phyloP scores from a whole-genome alignment of 176 grass and related monocot species.

The Sorghum bicolor region DNA sequence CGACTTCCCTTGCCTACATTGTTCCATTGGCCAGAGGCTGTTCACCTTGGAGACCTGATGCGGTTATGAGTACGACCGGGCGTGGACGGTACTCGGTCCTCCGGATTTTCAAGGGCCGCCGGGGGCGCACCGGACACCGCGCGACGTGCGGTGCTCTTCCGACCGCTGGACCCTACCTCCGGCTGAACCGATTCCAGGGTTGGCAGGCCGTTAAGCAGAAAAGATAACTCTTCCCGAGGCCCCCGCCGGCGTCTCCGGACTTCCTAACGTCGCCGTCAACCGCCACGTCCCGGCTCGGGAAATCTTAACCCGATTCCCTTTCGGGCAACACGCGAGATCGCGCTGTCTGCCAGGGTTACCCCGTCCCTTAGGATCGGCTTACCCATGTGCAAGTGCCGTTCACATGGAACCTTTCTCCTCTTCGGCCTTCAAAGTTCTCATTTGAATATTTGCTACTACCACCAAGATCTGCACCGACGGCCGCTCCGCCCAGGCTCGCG shows the following conservation, averaged over 20 bases:
- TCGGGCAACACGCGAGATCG: too few relatives aligned
- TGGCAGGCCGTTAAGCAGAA: slow-evolving; percentile 28
- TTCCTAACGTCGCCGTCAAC: slow-evolving; percentile 63
- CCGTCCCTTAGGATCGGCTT: slow-evolving; percentile 43
- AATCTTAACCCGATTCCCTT: slow-evolving; percentile 68
- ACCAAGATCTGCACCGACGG: slow-evolving; percentile 48
- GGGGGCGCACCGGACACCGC: slow-evolving; percentile 60
- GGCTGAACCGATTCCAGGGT: slow-evolving; percentile 43
- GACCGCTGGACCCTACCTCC: slow-evolving; percentile 54
- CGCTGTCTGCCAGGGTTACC: too few relatives aligned
- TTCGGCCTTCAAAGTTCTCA: not conserved
- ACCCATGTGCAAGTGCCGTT: slow-evolving; percentile 44
- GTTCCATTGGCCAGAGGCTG: slow-evolving; percentile 33
- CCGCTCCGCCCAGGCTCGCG: slow-evolving; percentile 28
- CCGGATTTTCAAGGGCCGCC: slow-evolving; percentile 30
- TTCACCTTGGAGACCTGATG: too few relatives aligned
- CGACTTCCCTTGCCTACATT: slow-evolving; percentile 51
- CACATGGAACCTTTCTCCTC: not conserved
- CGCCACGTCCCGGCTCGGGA: slow-evolving; percentile 61
- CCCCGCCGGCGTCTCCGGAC: slow-evolving; percentile 48
- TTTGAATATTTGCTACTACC: slow-evolving; percentile 1
- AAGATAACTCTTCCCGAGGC: slow-evolving; percentile 74
- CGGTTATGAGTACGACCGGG: too few relatives aligned
- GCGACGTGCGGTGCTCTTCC: slow-evolving; percentile 71
- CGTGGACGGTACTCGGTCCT: slow-evolving; percentile 43